Evolutionary conservation across 345 rosid genomes (phyloP).

Genomic region (Psidium guajava): DNA sequence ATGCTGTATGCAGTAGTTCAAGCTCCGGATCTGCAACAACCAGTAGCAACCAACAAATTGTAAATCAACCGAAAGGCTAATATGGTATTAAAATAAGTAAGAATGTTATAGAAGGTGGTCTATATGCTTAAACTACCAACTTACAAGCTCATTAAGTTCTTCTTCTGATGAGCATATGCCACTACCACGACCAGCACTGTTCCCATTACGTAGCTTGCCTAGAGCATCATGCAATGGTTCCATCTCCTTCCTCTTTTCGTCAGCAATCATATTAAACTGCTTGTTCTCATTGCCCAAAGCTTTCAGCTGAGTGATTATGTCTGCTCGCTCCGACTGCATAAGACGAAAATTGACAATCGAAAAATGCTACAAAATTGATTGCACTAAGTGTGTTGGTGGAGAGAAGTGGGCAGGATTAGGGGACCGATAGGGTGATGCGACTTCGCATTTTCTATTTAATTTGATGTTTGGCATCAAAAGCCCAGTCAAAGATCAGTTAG

Average conservation of each 20-base stretch:
- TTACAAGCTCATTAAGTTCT: slow-evolving; percentile 73
- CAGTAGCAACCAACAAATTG: neutral
- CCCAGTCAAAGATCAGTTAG: neutral
- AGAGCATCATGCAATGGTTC: slow-evolving; percentile 85
- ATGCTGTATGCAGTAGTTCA: slow-evolving; percentile 77
- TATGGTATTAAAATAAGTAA: neutral
- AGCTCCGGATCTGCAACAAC: slow-evolving; percentile 61
- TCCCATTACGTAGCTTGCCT: slow-evolving; percentile 58
- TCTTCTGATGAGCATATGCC: slow-evolving; percentile 83
- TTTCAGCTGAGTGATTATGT: slow-evolving; percentile 31
- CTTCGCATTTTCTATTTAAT: neutral
- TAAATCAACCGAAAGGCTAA: neutral
- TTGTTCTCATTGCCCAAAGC: slow-evolving; percentile 19
- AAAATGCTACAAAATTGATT: neutral
- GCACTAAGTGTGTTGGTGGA: neutral
- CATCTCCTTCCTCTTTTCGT: slow-evolving; percentile 67
- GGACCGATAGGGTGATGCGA: neutral
- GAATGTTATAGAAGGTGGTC: neutral
- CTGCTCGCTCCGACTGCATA: slow-evolving; percentile 34
- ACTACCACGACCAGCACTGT: slow-evolving; percentile 22
- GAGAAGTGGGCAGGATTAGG: neutral
- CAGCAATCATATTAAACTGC: slow-evolving; percentile 29
- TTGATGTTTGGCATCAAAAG: neutral
- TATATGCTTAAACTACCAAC: slow-evolving; percentile 7
- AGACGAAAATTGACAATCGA: neutral